Base-by-base conservation (phyloP, 2,329 filamentous ascomycete species). In the Aspergillus udagawae region DNA sequence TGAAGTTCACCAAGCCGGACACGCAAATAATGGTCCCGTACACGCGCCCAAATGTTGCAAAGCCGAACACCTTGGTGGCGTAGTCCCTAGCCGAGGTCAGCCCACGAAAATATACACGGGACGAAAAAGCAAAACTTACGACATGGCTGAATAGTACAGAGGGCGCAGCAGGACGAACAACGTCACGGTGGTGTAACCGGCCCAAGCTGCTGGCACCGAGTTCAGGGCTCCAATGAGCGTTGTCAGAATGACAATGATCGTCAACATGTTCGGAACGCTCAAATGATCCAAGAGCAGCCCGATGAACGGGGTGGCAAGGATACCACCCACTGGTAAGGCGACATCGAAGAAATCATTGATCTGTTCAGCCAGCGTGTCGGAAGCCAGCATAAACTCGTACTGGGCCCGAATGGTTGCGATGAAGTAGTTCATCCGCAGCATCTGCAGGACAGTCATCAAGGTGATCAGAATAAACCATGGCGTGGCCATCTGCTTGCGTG, bases 401-500 rank as follows among this genome's bases (percentile, higher is more conserved):
- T 97, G 92, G 0, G 87, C 81, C 1, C 90, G 83, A 60, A 96
- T 87, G 1, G 92, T 96, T 2, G 92, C 91, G 53, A 96, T 91
- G 70, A 96, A 95, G 77, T 92, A 96, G 76, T 96, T 96, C 82
- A 96, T 96, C 25, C 88, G 83, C 4, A 86, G 86, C 87, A 90
- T 90, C 72, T 89, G 87, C 49, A 90, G 75, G 27, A 89, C 81
- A 42, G 90, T 96, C 72, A 96, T 93, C 23, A 91, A 74, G 3
- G 90, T 90, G 65, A 96, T 90, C 38, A 96, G 81, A n/a, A 92
- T 80, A 72, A 94, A 96, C 91, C 92, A 97, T 0, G 88, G 88
- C 3, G 87, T 90, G 6, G 77, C 71, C 66, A 96, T 88, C 73
- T 96, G 92, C 68, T 89, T 77, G 44, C 79, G 69, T 0, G 89